These are phyloP conservation scores for Lyophyllum semitale DNA, from an alignment of 768 basidiomycete species.

Conservation along the genomic window DNA sequence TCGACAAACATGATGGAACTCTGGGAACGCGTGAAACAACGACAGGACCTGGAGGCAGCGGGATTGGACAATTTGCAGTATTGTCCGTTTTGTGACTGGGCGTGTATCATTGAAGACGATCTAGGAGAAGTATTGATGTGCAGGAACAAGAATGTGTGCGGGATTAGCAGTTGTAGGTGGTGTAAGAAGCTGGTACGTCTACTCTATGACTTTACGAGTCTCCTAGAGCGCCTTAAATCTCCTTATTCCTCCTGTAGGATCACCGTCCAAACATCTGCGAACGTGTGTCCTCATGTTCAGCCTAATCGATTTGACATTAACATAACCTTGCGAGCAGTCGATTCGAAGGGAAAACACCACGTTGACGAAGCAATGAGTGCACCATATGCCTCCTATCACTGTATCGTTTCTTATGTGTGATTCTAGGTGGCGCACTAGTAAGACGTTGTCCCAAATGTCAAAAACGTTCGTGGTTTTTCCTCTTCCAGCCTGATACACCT, in stretches of 20 bases:
- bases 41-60: conserved; percentile 78
- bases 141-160: conserved; percentile 67
- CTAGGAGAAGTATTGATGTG: conserved; percentile 62
- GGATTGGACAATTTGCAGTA: conserved; percentile 81
- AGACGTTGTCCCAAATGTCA: conserved; percentile 86
- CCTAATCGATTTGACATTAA: background rate
- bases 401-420: conserved; percentile 2
- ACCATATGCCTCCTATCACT: conserved; percentile 16
- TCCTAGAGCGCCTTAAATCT: background rate
- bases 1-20: conserved; percentile 64
- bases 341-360: conserved; percentile 59
- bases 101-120: conserved; percentile 68
- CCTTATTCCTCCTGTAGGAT: conserved; percentile 43
- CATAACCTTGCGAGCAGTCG: background rate
- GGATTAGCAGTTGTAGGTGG: conserved; percentile 71
- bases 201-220: too few relatives aligned
- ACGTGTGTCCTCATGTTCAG: conserved; percentile 38
- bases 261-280: conserved; percentile 81
- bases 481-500: background rate
- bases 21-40: conserved; percentile 74
- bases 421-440: conserved; percentile 74
- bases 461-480: conserved; percentile 52
- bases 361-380: conserved; percentile 95
- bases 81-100: conserved; percentile 91
- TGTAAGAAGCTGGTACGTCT: conserved; percentile 71